Base-by-base conservation (phyloP, 768 basidiomycete genomes). In the Boletus patriciae region DNA sequence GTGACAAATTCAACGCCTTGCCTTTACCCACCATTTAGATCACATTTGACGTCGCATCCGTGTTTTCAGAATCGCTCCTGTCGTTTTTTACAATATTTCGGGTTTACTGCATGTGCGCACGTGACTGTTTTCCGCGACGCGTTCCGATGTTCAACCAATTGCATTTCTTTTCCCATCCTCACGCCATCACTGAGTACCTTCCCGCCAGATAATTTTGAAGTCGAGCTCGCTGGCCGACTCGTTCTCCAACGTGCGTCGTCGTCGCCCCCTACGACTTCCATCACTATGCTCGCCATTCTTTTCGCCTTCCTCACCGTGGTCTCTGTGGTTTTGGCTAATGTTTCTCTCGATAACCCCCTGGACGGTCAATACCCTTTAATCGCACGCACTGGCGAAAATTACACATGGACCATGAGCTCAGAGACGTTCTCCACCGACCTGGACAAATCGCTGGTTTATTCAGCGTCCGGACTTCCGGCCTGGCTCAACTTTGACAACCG, bases 401-500 rank as follows among this genome's bases (percentile, higher is more conserved):
- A 83, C 70, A 76, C 78, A 46, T 98, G 92, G 87, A 71, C 84
- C 15, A 78, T 91, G 63, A 81, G 87, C 59, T 65, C 76, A 4
- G 66, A 72, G 47, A 93, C 94, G 0, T 96, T 95, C 73, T 66
- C 70, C 31, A 80, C 81, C 10, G 62, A 74, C 33, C 68, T 72
- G 59, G 81, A 76, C 57, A 43, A 69, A 44, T 59, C 82, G 8
- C 61, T 84, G 36, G 70, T 63, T 23, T 90, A 87, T 67, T 73
- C 83, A 5, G 79, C 81, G 0, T 78, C 79, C 6, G 59, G 73
- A 25, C 76, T 94, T 18, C 93, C 94, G 4, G 50, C 66, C 4
- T 98, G 95, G 95, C 79, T 93, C 49, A 69, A 76, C 5, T 96
- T 95, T 68, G 82, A 94, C 69, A 69, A 82, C 21, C 54, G 63